Conservation (phyloP, 1,284 basidiomycete genomes). For the Microbotryomycetes sp. region DNA sequence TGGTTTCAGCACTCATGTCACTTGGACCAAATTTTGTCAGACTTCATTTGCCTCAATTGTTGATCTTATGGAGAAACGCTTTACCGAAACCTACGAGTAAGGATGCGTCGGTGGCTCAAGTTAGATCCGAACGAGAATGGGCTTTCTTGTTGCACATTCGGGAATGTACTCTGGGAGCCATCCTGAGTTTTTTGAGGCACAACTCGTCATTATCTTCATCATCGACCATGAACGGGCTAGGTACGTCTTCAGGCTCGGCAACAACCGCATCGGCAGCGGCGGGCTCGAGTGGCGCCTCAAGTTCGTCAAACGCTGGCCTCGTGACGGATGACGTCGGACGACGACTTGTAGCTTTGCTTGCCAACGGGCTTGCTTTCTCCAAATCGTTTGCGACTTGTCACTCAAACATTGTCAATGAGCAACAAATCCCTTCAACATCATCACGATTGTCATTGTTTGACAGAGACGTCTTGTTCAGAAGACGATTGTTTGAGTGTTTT, state of each 20-base stretch:
- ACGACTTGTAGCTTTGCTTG: conserved; percentile 71
- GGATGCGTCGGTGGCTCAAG: conserved; percentile 58
- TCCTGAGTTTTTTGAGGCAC: conserved; percentile 78
- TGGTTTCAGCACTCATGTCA: conserved; percentile 83
- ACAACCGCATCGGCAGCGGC: neutral
- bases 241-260: neutral
- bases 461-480: conserved; percentile 73
- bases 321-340: conserved; percentile 87
- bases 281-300: neutral
- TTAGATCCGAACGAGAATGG: conserved; percentile 75
- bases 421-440: conserved; percentile 39
- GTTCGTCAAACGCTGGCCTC: conserved; percentile 49
- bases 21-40: conserved; percentile 91
- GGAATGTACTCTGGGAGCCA: conserved; percentile 81
- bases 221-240: neutral
- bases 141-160: conserved; percentile 83
- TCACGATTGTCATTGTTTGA: conserved; percentile 60
- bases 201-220: conserved; percentile 47
- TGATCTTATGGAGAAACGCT: conserved; percentile 95
- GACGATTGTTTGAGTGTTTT: conserved; percentile 86
- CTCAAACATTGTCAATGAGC: conserved; percentile 23
- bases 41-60: conserved; percentile 80
- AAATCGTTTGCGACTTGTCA: conserved; percentile 52
- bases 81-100: conserved; percentile 88
- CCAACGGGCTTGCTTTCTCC: conserved; percentile 83